A percentile compares a stretch with the other conserved stretches of the same genome.
Conservation (phyloP, 371 early-diverging fungal species). For the Apophysomyces ossiformis region DNA sequence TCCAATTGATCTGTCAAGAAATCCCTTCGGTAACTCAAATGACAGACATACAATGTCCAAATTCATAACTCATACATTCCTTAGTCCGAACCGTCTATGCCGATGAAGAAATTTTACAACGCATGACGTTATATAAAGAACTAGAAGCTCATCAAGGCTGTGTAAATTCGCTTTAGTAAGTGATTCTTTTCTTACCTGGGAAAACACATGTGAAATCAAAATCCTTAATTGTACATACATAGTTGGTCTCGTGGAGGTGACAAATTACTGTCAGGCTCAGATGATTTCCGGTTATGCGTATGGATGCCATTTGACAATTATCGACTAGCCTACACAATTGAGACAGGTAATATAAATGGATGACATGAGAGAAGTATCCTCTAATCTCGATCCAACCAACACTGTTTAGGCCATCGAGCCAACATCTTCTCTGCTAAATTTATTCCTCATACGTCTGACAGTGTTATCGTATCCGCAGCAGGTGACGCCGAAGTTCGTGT, state of each 20-base stretch:
- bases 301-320: conserved; percentile 50
- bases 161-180: conserved; percentile 75
- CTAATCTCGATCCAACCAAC: neutral
- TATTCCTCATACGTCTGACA: conserved; percentile 67
- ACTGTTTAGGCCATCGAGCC: conserved; percentile 60
- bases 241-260: conserved; percentile 67
- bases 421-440: conserved; percentile 83
- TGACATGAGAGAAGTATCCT: neutral
- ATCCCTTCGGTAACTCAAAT: neutral
- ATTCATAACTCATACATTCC: neutral
- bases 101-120: conserved; percentile 30
- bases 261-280: conserved; percentile 68
- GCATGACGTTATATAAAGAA: conserved; percentile 38
- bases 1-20: neutral
- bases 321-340: conserved; percentile 26
- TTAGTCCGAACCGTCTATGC: conserved; percentile 35
- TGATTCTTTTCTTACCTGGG: neutral
- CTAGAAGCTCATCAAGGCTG: conserved; percentile 76
- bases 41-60: neutral
- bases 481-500: conserved; percentile 70
- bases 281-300: conserved; percentile 64
- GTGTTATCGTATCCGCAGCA: conserved; percentile 68
- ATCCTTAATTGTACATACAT: too few relatives aligned
- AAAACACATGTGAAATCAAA: neutral
- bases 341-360: conserved; percentile 24